A percentile compares a stretch with the other conserved stretches of the same genome.
These are phyloP conservation scores for Ophiostoma australiae DNA, from an alignment of 2,329 filamentous ascomycete species.

Conservation along the genomic window DNA sequence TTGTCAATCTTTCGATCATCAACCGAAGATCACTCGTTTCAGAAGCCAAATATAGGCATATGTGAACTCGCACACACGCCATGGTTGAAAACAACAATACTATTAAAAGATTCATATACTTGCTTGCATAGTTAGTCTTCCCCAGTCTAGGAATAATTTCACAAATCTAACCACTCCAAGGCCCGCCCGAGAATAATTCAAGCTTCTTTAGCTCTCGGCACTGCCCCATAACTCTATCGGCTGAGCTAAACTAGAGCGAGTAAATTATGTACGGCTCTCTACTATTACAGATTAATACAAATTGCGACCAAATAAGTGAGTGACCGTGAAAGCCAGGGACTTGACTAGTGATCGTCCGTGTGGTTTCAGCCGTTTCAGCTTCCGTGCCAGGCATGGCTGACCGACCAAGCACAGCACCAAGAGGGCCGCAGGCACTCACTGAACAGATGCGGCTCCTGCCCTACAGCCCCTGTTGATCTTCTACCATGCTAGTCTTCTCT, in stretches of 20 bases:
- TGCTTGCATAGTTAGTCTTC: background rate
- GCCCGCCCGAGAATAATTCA: background rate
- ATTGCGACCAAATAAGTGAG: background rate
- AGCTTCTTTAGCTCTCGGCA: constrained; percentile 7
- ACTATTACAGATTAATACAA: background rate
- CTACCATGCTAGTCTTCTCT: background rate
- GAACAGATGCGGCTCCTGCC: background rate
- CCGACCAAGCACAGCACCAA: background rate
- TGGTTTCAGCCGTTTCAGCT: constrained; percentile 26
- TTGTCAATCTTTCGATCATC: background rate
- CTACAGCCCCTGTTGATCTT: background rate
- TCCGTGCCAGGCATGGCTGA: background rate
- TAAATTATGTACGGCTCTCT: background rate
- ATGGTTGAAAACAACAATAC: background rate
- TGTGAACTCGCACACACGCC: background rate
- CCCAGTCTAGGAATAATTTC: too few relatives aligned
- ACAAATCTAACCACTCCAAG: background rate
- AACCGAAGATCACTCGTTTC: background rate
- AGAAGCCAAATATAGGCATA: background rate
- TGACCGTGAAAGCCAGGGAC: constrained; percentile 6
- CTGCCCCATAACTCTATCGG: background rate
- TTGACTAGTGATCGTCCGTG: constrained; percentile 14
- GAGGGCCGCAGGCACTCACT: background rate
- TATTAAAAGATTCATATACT: background rate
- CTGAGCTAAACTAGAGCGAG: background rate